phyloP scores from a whole-genome alignment of 495 filamentous ascomycete species.

The Penicillium samsonianum region DNA sequence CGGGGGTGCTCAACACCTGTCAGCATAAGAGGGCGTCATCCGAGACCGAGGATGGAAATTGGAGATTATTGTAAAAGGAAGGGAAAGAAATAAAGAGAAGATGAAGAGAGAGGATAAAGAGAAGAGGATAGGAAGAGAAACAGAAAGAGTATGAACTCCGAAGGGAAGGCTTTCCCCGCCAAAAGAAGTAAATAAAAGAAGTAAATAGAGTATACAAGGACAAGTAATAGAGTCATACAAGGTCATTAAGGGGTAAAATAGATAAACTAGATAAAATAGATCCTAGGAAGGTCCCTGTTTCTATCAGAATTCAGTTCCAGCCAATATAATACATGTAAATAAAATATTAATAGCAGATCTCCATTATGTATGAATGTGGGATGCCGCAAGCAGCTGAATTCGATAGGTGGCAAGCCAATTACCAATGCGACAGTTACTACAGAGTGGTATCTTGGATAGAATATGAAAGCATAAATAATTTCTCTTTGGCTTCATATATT shows the following conservation, averaged over 20 bases:
- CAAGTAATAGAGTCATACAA: not conserved
- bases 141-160: not conserved
- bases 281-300: not conserved
- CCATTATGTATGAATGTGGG: not conserved
- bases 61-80: not conserved
- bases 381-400: constrained; percentile 28
- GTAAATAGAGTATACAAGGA: not conserved
- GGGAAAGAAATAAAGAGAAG: not conserved
- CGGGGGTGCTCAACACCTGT: constrained; percentile 28
- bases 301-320: constrained; percentile 5
- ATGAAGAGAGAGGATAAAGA: not conserved
- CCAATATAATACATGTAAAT: too few relatives aligned
- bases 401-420: constrained; percentile 20
- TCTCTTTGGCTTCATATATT: not conserved
- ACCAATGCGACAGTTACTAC: not conserved
- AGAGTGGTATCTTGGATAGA: too few relatives aligned
- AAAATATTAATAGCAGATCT: not conserved
- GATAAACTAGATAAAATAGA: not conserved
- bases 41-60: constrained; percentile 3
- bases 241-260: not conserved
- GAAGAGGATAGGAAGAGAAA: not conserved
- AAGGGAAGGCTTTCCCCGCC: constrained; percentile 1
- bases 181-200: not conserved
- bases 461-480: constrained; percentile 2
- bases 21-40: constrained; percentile 21